Percentiles rank a stretch among this genome's conserved stretches.
These are phyloP conservation scores for Monosporascus sp. DNA, from an alignment of 2,329 filamentous ascomycete species.

Conservation along the genomic window DNA sequence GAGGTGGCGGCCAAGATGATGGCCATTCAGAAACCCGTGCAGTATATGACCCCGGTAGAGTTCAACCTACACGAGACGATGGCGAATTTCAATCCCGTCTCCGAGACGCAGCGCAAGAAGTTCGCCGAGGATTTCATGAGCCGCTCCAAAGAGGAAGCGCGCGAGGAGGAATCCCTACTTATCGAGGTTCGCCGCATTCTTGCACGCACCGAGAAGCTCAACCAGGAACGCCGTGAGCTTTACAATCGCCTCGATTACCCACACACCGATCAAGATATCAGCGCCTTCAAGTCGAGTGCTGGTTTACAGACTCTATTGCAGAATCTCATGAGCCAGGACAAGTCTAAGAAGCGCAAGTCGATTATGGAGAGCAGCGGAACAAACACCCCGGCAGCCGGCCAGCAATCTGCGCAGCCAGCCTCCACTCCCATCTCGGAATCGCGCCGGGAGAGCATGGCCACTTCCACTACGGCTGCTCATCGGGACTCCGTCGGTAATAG, in stretches of 20 bases:
- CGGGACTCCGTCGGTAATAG: conserved; percentile 41
- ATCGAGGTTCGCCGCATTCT: conserved; percentile 90
- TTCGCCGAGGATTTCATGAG: conserved; percentile 76
- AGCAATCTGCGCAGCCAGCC: conserved; percentile 22
- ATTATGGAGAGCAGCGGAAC: conserved; percentile 53
- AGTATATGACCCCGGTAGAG: conserved; percentile 83
- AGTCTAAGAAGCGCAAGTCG: conserved; percentile 81
- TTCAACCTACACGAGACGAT: conserved; percentile 80
- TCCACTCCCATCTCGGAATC: conserved; percentile 35
- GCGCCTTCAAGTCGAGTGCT: conserved; percentile 72
- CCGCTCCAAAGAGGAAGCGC: conserved; percentile 78
- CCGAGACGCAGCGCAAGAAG: conserved; percentile 76
- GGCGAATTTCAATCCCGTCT: conserved; percentile 75
- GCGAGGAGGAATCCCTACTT: conserved; percentile 85
- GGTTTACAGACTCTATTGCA: conserved; percentile 77
- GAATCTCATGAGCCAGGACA: conserved; percentile 76
- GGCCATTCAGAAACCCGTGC: conserved; percentile 70
- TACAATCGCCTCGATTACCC: conserved; percentile 85
- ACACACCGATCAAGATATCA: conserved; percentile 61
- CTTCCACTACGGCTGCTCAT: conserved; percentile 33
- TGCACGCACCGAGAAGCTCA: conserved; percentile 77
- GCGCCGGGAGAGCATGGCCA: conserved; percentile 51
- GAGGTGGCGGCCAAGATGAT: conserved; percentile 78
- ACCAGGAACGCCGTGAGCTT: conserved; percentile 81
- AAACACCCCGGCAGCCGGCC: conserved; percentile 38